Evolutionary conservation across 768 basidiomycete species (phyloP).

Genomic region (Pleurotus salmoneostramineus): DNA sequence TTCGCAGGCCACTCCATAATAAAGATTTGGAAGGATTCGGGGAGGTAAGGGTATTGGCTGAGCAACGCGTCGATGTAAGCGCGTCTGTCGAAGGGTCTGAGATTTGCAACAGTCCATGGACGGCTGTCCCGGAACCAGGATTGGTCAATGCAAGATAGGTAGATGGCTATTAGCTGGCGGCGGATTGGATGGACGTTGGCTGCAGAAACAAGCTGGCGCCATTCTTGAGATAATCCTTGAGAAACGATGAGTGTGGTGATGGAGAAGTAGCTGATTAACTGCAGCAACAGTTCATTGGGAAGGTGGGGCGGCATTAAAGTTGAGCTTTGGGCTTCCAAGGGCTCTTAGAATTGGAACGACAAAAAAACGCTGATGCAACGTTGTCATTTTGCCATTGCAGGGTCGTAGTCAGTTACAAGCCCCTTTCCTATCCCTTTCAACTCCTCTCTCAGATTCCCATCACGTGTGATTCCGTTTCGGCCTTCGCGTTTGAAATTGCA

Average conservation of each 20-base stretch:
- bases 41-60: not conserved
- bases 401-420: too few relatives aligned
- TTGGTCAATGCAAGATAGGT: not conserved
- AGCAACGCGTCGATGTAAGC: not conserved
- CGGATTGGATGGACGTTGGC: not conserved
- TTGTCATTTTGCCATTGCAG: too few relatives aligned
- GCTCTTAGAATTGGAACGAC: too few relatives aligned
- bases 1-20: slow-evolving; percentile 21
- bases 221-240: not conserved
- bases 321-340: too few relatives aligned
- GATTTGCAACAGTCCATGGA: not conserved
- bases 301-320: not conserved
- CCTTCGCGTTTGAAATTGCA: too few relatives aligned
- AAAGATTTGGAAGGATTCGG: slow-evolving; percentile 12
- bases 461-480: too few relatives aligned
- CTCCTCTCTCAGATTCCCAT: too few relatives aligned
- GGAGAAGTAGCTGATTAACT: not conserved
- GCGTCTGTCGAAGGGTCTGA: not conserved
- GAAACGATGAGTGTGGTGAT: not conserved
- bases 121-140: not conserved
- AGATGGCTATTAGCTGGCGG: not conserved
- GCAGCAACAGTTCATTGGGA: not conserved
- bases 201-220: not conserved
- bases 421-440: too few relatives aligned
- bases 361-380: too few relatives aligned